These are phyloP conservation scores for Verbascum thapsus DNA, from an alignment of 257 asterid species.

Conservation along the genomic window DNA sequence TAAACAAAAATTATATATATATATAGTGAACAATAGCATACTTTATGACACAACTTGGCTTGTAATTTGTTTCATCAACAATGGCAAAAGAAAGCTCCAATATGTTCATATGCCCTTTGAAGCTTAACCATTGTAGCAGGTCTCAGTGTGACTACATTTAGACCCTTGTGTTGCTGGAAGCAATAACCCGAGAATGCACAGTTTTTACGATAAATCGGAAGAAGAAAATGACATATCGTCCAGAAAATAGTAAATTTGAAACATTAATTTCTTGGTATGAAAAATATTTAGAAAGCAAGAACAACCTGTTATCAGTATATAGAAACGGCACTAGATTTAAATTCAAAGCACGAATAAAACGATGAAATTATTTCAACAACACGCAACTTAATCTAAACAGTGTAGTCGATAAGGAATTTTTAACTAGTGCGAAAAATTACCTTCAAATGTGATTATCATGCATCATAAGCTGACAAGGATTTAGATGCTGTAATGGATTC, in stretches of 20 bases:
- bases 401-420: neutral
- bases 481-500: neutral
- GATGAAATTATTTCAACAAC: neutral
- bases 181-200: constrained; percentile 1
- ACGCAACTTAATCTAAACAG: neutral
- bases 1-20: neutral
- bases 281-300: neutral
- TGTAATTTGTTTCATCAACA: neutral
- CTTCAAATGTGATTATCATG: constrained; percentile 28
- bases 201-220: neutral
- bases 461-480: constrained; percentile 19
- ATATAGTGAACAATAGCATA: neutral
- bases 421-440: constrained; percentile 12
- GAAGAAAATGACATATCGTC: neutral
- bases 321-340: neutral
- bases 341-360: too few species aligned
- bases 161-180: constrained; percentile 19
- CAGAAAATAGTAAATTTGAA: neutral
- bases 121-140: constrained; percentile 16
- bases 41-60: neutral
- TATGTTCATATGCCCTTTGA: neutral
- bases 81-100: constrained; percentile 9
- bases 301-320: neutral
- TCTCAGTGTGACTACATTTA: neutral
- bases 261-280: neutral